Evolutionary conservation across 768 basidiomycete genomes (phyloP).

Genomic region (Boletus vinaceobasis): DNA sequence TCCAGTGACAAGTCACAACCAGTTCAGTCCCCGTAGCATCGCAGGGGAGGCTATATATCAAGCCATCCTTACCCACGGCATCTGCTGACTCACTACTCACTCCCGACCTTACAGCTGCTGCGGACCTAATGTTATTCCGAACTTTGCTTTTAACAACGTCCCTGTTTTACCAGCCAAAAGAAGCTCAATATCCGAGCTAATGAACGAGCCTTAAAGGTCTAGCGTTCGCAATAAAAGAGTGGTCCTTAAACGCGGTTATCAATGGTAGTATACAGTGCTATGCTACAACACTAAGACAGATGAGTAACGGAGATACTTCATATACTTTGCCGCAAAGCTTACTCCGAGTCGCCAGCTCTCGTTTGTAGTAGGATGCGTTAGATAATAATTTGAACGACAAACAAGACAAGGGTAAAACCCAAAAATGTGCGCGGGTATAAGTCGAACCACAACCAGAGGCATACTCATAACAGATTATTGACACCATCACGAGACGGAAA

Average conservation of each 20-base stretch:
- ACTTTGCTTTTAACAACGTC: neutral
- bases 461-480: constrained; percentile 10
- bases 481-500: neutral
- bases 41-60: constrained; percentile 7
- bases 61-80: constrained; percentile 23
- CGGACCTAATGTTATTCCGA: too few species aligned
- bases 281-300: constrained; percentile 23
- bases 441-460: constrained; percentile 9
- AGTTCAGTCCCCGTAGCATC: neutral
- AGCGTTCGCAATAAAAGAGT: neutral
- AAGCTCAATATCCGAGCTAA: neutral
- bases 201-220: neutral
- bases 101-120: too few species aligned
- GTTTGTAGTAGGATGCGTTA: constrained; percentile 2
- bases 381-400: constrained; percentile 1
- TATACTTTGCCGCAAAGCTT: constrained; percentile 6
- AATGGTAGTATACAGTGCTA: constrained; percentile 22
- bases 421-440: constrained; percentile 14
- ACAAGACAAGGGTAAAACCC: neutral
- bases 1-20: constrained; percentile 4
- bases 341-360: constrained; percentile 5
- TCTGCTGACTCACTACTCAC: neutral
- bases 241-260: neutral
- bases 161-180: neutral
- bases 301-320: constrained; percentile 1